Evolutionary conservation across 192 early-diverging fungal species (phyloP).

Genomic region (Coemansia sp.): DNA sequence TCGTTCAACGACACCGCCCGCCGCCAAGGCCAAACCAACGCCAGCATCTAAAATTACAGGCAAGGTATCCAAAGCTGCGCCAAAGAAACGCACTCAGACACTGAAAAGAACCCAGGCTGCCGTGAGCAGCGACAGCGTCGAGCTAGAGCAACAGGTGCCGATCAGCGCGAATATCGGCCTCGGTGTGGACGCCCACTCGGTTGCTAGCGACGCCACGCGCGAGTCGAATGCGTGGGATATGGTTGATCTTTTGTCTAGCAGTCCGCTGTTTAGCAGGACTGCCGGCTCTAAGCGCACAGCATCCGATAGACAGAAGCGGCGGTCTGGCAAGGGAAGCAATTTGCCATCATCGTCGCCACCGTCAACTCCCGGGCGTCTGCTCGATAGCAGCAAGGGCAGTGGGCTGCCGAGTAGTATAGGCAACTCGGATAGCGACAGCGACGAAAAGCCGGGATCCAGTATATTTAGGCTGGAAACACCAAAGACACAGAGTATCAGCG

Average conservation of each 20-base stretch:
- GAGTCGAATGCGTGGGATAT: conserved; percentile 16
- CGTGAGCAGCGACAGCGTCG: not conserved
- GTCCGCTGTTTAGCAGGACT: conserved; percentile 6
- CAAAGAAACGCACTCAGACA: not conserved
- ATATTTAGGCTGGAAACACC: not conserved
- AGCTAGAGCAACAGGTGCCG: not conserved
- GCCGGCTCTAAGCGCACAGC: conserved; percentile 6
- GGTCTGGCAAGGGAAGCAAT: conserved; percentile 1
- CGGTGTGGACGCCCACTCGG: not conserved
- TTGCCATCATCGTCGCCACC: conserved; percentile 44
- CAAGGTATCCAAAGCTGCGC: not conserved
- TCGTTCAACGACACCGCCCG: not conserved
- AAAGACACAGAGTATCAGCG: not conserved
- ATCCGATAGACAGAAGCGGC: not conserved
- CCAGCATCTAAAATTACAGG: not conserved
- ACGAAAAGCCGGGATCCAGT: not conserved
- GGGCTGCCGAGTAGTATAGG: conserved; percentile 12
- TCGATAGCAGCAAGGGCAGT: conserved; percentile 20
- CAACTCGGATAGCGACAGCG: conserved; percentile 17
- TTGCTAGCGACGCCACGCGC: not conserved
- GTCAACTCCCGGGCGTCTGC: conserved; percentile 19
- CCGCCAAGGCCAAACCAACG: not conserved
- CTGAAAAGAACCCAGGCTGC: not conserved
- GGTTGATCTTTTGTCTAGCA: conserved; percentile 19
- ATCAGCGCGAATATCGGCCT: not conserved